Evolutionary conservation across 495 filamentous ascomycete species (phyloP).

Genomic region (Tuber borchii): DNA sequence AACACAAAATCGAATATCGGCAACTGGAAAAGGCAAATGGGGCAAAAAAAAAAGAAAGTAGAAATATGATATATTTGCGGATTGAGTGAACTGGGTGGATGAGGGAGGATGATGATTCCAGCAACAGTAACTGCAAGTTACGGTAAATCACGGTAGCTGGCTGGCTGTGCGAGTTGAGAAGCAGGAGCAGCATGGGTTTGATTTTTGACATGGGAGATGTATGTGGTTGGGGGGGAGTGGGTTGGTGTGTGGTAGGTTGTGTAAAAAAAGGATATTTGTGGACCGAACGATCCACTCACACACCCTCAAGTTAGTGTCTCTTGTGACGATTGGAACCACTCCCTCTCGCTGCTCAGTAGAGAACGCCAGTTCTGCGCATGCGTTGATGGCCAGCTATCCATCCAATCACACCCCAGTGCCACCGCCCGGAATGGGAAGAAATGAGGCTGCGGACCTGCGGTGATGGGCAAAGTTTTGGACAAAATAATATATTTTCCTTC

Average conservation of each 20-base stretch:
- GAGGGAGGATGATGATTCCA: neutral
- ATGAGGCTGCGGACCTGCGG: conserved; percentile 22
- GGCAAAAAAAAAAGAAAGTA: neutral
- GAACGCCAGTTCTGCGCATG: conserved; percentile 35
- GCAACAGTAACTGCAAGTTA: neutral
- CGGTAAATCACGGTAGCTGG: conserved; percentile 2
- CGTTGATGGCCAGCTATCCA: conserved; percentile 30
- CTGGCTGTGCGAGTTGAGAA: neutral
- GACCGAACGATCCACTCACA: conserved; percentile 38
- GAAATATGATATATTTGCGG: neutral
- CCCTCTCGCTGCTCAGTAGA: conserved; percentile 32
- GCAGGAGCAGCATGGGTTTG: neutral
- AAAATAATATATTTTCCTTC: conserved; percentile 29
- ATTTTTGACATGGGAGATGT: neutral
- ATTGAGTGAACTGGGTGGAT: neutral
- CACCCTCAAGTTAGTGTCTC: neutral
- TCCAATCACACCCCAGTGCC: conserved; percentile 25
- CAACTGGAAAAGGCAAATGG: conserved; percentile 1
- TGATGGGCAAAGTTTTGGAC: conserved; percentile 25
- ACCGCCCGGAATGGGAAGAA: conserved; percentile 25
- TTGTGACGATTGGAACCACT: neutral
- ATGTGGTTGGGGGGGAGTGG: neutral
- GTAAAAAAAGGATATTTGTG: conserved; percentile 10
- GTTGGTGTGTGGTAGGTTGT: neutral
- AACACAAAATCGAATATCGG: neutral